These are phyloP conservation scores for Garcia nutans DNA, from an alignment of 345 rosid genomes.

Conservation along the genomic window DNA sequence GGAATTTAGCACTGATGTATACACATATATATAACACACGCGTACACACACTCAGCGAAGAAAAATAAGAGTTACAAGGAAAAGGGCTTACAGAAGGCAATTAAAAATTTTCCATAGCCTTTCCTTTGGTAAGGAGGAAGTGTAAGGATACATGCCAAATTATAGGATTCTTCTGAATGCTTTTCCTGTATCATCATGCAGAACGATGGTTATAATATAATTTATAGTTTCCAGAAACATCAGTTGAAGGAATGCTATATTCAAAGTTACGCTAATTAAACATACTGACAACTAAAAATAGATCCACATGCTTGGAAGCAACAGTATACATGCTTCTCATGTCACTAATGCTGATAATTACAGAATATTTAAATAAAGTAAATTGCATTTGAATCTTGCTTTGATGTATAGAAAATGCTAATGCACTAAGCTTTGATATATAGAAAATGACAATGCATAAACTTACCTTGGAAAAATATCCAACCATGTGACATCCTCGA, in stretches of 20 bases:
- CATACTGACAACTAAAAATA: background rate
- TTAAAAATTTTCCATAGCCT: slow-evolving; percentile 95
- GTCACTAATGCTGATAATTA: background rate
- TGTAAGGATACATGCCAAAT: slow-evolving; percentile 94
- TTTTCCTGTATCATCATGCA: slow-evolving; percentile 64
- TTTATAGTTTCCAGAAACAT: background rate
- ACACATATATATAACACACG: too few relatives aligned
- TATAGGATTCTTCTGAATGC: slow-evolving; percentile 96
- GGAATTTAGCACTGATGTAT: background rate
- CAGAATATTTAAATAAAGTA: background rate
- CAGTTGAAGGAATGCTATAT: slow-evolving; percentile 1
- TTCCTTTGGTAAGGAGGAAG: slow-evolving; percentile 98
- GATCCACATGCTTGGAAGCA: background rate
- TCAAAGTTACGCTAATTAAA: background rate
- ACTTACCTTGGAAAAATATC: slow-evolving; percentile 93
- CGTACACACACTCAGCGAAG: background rate
- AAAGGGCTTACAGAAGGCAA: slow-evolving; percentile 85
- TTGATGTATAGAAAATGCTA: background rate
- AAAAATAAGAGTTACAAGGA: background rate
- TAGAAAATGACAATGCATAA: background rate
- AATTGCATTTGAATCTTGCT: background rate
- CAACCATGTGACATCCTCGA: slow-evolving; percentile 99
- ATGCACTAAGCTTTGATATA: background rate
- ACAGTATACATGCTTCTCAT: background rate
- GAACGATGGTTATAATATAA: background rate